These are phyloP conservation scores for Tetrahymena malaccensis DNA, from an alignment of 73 alveolate genomes.

Conservation along the genomic window DNA sequence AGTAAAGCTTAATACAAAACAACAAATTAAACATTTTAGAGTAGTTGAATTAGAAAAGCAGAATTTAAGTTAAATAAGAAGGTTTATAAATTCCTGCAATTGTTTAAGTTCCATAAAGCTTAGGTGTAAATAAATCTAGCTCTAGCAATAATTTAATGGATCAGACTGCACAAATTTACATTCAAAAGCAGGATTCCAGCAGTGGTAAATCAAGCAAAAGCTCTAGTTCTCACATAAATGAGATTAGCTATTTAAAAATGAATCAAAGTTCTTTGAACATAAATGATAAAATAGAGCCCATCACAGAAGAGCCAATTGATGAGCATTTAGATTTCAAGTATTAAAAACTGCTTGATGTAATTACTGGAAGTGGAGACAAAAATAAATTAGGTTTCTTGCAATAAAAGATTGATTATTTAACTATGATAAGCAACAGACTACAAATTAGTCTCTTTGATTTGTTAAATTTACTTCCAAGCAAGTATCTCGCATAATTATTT, in stretches of 20 bases:
- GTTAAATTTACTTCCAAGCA: not conserved
- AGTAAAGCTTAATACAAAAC: not conserved
- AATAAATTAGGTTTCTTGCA: not conserved
- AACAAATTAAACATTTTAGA: not conserved
- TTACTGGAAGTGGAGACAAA: not conserved
- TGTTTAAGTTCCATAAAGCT: not conserved
- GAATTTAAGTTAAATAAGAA: not conserved
- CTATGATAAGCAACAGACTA: not conserved
- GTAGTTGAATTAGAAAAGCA: not conserved
- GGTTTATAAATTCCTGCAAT: not conserved
- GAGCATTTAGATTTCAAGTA: not conserved
- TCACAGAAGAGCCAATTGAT: not conserved
- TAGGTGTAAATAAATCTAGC: not conserved
- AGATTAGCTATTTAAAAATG: not conserved
- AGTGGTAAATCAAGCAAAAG: not conserved
- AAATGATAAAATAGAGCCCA: not conserved
- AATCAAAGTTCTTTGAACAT: not conserved
- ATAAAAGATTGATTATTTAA: not conserved
- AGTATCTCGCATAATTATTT: not conserved
- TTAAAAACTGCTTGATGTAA: not conserved
- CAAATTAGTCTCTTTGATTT: not conserved
- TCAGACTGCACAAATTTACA: not conserved
- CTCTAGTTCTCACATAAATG: not conserved
- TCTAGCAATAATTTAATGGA: not conserved
- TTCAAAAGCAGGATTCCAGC: not conserved